Percentiles rank a stretch among this genome's conserved stretches.
phyloP scores from a whole-genome alignment of 768 basidiomycete species.

The Astraeus odoratus region DNA sequence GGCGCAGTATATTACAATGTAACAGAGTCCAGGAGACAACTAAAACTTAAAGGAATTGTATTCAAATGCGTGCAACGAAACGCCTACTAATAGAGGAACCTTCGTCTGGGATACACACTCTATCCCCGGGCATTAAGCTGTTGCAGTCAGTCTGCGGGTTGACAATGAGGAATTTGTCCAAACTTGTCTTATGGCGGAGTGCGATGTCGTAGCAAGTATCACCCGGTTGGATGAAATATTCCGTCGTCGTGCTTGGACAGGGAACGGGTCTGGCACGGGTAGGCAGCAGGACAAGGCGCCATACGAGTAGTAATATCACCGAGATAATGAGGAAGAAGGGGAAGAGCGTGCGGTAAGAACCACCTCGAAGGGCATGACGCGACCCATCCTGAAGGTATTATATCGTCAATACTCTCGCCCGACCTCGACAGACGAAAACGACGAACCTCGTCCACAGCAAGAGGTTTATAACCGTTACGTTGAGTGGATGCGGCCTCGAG shows the following conservation, averaged over 20 bases:
- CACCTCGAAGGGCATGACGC: constrained; percentile 28
- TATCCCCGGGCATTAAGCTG: constrained; percentile 51
- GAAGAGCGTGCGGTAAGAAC: constrained; percentile 54
- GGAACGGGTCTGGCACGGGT: constrained; percentile 21
- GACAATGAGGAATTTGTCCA: constrained; percentile 45
- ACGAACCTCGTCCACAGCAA: constrained; percentile 45
- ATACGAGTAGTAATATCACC: constrained; percentile 54
- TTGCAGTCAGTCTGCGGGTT: constrained; percentile 52
- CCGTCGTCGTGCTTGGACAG: constrained; percentile 30
- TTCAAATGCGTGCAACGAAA: constrained; percentile 13
- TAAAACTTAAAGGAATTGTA: not conserved
- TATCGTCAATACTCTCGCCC: constrained; percentile 10
- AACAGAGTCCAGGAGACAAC: constrained; percentile 7
- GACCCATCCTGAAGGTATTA: constrained; percentile 25
- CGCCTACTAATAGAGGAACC: constrained; percentile 26
- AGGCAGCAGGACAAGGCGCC: constrained; percentile 46
- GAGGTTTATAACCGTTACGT: constrained; percentile 50
- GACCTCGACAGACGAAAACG: not conserved
- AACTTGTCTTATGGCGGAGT: constrained; percentile 37
- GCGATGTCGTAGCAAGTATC: constrained; percentile 65
- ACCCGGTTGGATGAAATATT: constrained; percentile 48
- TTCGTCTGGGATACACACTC: constrained; percentile 50
- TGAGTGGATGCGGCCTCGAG: constrained; percentile 51
- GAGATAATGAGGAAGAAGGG: constrained; percentile 69
- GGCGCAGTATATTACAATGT: constrained; percentile 7